Conservation (phyloP, 805 yeast genomes). For the Saccharomycodes ludwigii region DNA sequence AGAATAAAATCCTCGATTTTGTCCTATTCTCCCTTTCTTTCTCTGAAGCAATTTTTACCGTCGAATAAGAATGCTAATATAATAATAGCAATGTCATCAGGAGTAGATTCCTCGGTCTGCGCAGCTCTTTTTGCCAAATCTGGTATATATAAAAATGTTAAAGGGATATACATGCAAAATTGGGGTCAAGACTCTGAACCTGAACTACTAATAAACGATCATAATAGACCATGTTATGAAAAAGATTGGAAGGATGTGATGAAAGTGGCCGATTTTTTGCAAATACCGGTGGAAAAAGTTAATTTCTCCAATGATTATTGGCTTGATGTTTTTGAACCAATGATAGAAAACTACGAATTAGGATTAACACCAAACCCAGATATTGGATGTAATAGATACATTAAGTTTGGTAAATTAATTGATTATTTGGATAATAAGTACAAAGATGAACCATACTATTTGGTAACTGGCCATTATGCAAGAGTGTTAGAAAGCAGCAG, state of each 20-base stretch:
- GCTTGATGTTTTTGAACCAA: constrained; percentile 85
- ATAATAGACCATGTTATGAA: constrained; percentile 51
- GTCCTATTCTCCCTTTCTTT: too few relatives aligned
- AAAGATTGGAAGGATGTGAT: constrained; percentile 82
- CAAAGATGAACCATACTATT: constrained; percentile 48
- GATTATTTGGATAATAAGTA: constrained; percentile 36
- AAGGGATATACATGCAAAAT: constrained; percentile 88
- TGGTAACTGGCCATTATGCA: constrained; percentile 83
- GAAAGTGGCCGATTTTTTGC: constrained; percentile 43
- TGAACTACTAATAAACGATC: constrained; percentile 7
- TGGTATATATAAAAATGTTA: constrained; percentile 41
- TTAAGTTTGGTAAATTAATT: constrained; percentile 75
- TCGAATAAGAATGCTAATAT: constrained; percentile 59
- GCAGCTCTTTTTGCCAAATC: constrained; percentile 49
- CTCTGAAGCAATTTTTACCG: too few relatives aligned
- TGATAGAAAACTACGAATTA: constrained; percentile 55
- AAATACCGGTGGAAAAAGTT: constrained; percentile 61
- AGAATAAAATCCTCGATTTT: too few relatives aligned
- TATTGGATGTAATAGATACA: constrained; percentile 69
- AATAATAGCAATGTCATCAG: constrained; percentile 88
- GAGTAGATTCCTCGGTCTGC: constrained; percentile 88
- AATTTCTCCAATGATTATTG: constrained; percentile 88
- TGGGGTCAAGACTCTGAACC: constrained; percentile 34
- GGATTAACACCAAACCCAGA: constrained; percentile 96
- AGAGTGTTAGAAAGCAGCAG: constrained; percentile 26